Base-by-base conservation (phyloP, 2,329 filamentous ascomycete species). In the Pseudogymnoascus sp. region DNA sequence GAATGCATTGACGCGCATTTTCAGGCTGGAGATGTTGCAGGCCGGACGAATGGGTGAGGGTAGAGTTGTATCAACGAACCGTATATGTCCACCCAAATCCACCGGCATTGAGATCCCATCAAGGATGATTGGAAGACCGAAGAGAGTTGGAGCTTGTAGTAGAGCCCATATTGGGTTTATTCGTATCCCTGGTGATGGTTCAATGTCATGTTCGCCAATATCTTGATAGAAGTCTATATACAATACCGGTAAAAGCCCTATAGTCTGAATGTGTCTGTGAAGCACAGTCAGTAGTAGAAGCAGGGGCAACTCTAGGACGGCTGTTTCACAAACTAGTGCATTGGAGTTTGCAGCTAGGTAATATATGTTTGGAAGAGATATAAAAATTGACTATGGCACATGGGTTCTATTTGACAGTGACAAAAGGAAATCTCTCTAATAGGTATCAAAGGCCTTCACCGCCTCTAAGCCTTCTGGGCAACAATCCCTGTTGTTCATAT, bases 331-430 rank as follows among this genome's bases (percentile, higher is more conserved):
- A 9, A 55, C 14, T 33, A 55, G 49, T 33, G 49, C 49, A 55
- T 55, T 22, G 25, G 6, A 11, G 25, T 22, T 28, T 33, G 49
- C 49, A 33, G 9, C 49, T 55, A 55, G 49, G 49, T 55, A 55
- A 55, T 33, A 55, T 9, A 55, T 55, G 49, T 33, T 55, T 33
- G 25, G 28, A 55, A 55, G 49, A 55, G 49, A 55, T 55, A 55
- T 55, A 55, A 55, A 33, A 55, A 55, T 60, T 60, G 58, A 60
- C 58, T 60, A 60, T 60, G 58, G 58, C 58, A 60, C 58, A 60
- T 38, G 58, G 58, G 58, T 60, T 60, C 36, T 60, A 60, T 60
- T 60, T 60, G 58, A 60, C 58, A 41, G 58, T 60, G 58, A 60
- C 58, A 60, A 38, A 41, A 61, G 35, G 36, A 61, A 61, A 61